phyloP scores from a whole-genome alignment of 345 rosid genomes.

The Moricandia arvensis region DNA sequence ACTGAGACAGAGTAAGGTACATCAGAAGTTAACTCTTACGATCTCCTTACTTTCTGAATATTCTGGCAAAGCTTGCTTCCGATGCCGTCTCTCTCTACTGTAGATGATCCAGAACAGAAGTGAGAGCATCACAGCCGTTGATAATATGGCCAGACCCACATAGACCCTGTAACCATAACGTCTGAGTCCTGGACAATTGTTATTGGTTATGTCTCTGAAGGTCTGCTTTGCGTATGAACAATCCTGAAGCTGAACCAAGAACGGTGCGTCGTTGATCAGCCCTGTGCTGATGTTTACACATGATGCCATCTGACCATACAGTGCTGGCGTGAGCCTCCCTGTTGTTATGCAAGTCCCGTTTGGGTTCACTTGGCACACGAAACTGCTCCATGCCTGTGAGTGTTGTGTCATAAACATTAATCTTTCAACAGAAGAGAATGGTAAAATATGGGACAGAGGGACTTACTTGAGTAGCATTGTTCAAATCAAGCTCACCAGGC shows the following conservation, averaged over 20 bases:
- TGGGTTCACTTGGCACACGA: constrained; percentile 70
- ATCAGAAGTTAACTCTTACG: constrained; percentile 38
- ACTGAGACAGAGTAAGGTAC: not conserved
- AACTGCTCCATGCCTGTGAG: constrained; percentile 66
- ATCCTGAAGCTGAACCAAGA: constrained; percentile 66
- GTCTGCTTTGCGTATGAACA: constrained; percentile 80
- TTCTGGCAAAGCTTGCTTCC: constrained; percentile 30
- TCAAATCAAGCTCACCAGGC: constrained; percentile 64
- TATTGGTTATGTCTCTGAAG: constrained; percentile 53
- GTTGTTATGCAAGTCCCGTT: constrained; percentile 61
- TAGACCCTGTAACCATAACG: constrained; percentile 62
- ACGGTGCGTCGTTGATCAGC: constrained; percentile 57
- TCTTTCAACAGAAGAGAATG: not conserved
- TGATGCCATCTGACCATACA: constrained; percentile 69
- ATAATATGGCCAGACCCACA: constrained; percentile 64
- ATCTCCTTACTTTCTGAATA: constrained; percentile 25
- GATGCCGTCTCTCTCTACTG: constrained; percentile 62
- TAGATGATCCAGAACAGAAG: constrained; percentile 74
- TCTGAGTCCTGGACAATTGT: constrained; percentile 69
- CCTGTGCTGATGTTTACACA: constrained; percentile 58
- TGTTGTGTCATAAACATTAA: not conserved
- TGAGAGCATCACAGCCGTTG: constrained; percentile 88
- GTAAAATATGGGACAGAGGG: not conserved
- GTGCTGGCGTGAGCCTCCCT: constrained; percentile 72
- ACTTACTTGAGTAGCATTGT: constrained; percentile 80